Percentiles rank a stretch among this genome's conserved stretches.
These are phyloP conservation scores for Penicillium frequentans DNA, from an alignment of 2,329 filamentous ascomycete species.

Conservation along the genomic window DNA sequence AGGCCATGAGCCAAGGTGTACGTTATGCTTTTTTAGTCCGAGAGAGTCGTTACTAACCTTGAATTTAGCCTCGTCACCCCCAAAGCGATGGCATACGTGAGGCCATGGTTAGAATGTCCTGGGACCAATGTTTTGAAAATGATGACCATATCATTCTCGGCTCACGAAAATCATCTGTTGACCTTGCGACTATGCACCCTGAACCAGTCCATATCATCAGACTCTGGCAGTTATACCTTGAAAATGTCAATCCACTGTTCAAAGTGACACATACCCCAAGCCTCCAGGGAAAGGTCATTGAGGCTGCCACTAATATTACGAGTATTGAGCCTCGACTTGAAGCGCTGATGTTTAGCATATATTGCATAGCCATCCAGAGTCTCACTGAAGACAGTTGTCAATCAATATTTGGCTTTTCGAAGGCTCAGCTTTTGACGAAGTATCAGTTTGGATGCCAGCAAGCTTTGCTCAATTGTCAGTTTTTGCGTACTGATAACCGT, in stretches of 20 bases:
- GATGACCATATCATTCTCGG: slow-evolving; percentile 17
- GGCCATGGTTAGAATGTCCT: slow-evolving; percentile 9
- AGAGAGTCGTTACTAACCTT: not conserved
- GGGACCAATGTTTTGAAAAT: slow-evolving; percentile 11
- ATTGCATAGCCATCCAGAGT: slow-evolving; percentile 60
- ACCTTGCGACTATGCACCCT: slow-evolving; percentile 18
- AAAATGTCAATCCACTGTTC: slow-evolving; percentile 68
- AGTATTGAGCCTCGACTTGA: slow-evolving; percentile 60
- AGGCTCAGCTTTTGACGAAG: slow-evolving; percentile 38
- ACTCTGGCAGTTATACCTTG: slow-evolving; percentile 67
- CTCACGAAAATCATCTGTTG: slow-evolving; percentile 6
- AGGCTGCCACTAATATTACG: slow-evolving; percentile 57
- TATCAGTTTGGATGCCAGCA: slow-evolving; percentile 51
- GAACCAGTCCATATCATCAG: slow-evolving; percentile 29
- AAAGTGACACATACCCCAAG: slow-evolving; percentile 69
- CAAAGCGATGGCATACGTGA: slow-evolving; percentile 2
- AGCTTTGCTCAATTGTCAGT: slow-evolving; percentile 45
- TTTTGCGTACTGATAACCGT: slow-evolving; percentile 44
- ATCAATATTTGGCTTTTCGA: slow-evolving; percentile 37
- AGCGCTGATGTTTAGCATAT: slow-evolving; percentile 69
- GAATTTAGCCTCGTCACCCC: not conserved
- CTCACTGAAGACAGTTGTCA: slow-evolving; percentile 57
- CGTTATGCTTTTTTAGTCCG: not conserved
- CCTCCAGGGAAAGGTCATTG: slow-evolving; percentile 64
- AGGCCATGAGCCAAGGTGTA: slow-evolving; percentile 48